Base-by-base conservation (phyloP, 257 asterid genomes). In the Primulina eburnea region DNA sequence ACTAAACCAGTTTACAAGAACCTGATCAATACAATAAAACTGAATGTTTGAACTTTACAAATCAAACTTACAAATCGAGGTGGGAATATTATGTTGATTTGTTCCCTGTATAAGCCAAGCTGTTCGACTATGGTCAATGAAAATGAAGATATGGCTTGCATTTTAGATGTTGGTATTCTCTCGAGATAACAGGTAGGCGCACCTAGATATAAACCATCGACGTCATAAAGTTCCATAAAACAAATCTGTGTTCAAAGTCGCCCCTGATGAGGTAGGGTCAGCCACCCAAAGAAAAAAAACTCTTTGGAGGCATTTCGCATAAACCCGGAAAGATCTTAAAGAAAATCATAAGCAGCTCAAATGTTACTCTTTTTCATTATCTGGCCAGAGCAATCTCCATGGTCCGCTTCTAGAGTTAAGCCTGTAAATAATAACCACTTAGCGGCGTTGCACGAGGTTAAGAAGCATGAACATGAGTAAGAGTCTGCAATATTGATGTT, bases 341-440 rank as follows among this genome's bases (percentile, higher is more conserved):
- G 35, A 74, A 34, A 33, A 61, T 47, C 12, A 8, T 7, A n/a
- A 28, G 63, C 50, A 37, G 71, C 68, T 88, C 76, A 86, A 65
- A 73, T 64, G 62, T 60, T 33, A 24, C 30, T 84, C 91, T 63
- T 84, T 64, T 52, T 87, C 88, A 40, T 70, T 28, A 75, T 82
- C 90, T 3, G 79, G 75, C 79, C 68, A 69, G 1, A 93, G 76
- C 78, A 86, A 82, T 73, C 80, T 83, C 99, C 99, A 93, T 20
- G 95, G 99, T 53, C 96, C 99, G 17, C 70, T 83, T 82, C 89
- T 81, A 28, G 88, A 81, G 78, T 86, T 77, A 76, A 93, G 65
- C 87, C 99, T 92, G 84, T 61, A 65, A 82, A 65, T 64, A 29
- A 70, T 43, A 50, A 35, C 57, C 37, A 64, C 64, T 68, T 70